Base-by-base conservation (phyloP, 2,329 filamentous ascomycete genomes). In the Bipolaris cookei region DNA sequence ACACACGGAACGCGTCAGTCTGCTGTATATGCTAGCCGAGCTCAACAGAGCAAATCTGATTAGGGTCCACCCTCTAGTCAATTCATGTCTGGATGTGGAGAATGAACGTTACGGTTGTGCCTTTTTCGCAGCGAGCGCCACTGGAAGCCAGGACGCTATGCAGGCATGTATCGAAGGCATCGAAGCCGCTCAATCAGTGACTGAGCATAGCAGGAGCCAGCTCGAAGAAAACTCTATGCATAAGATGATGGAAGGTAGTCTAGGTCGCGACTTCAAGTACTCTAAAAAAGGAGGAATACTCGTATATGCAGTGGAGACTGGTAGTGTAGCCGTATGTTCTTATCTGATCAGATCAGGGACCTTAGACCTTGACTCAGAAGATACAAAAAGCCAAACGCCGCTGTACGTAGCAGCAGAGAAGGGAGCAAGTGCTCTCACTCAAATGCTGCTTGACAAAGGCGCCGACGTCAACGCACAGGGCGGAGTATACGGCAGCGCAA, bases 71-170 rank as follows among this genome's bases (percentile, higher is more conserved):
- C 56, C 69, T 11, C 51, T 64, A 21, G 61, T 35, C 0, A 34
- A 56, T 3, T 58, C 49, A 0, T 67, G 56, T 32, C 51, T 74
- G 44, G 58, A 70, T 0, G 13, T 70, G 18, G 61, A 70, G 42
- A 8, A 46, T 21, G 72, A 76, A 44, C 67, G 69, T 6, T 80
- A 78, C 56, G 62, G 65, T 0, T 65, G 66, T 25, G 72, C 77
- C 23, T 16, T 80, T 1, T 73, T 79, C 34, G 76, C 77, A 1
- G 75, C 78, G 6, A 16, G 6, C 20, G 43, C 28, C 21, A 34
- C n/a, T 20, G 10, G 25, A 13, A 32, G 10, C 10, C 14, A 50
- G 18, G 14, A 42, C 16, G 28, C 43, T 32, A 8, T 46, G 8
- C 14, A 46, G n/a, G 25, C 11, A 11, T 46, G 11, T 46, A 8